phyloP scores from a whole-genome alignment of 345 rosid species.

The Camelina neglecta region DNA sequence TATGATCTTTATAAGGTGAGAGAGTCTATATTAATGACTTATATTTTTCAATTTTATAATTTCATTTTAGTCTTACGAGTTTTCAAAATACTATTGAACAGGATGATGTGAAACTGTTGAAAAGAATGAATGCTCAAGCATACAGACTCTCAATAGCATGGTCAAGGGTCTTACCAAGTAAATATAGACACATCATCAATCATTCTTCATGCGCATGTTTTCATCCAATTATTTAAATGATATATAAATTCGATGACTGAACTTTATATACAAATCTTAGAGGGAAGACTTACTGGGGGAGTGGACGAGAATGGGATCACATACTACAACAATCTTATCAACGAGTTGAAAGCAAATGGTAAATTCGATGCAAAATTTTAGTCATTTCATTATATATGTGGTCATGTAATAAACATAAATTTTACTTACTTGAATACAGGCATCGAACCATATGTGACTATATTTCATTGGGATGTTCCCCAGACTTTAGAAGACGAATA shows the following conservation, averaged over 20 bases:
- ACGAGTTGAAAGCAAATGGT: conserved; percentile 31
- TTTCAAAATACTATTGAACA: conserved; percentile 45
- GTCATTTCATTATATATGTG: not conserved
- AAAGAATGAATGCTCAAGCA: conserved; percentile 16
- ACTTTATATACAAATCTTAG: conserved; percentile 13
- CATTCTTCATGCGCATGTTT: not conserved
- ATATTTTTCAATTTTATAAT: not conserved
- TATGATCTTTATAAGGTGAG: conserved; percentile 33
- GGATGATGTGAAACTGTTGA: conserved; percentile 20
- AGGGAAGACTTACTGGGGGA: conserved; percentile 52
- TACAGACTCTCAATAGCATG: conserved; percentile 42
- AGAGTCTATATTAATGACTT: not conserved
- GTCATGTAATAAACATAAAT: not conserved
- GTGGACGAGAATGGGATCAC: conserved; percentile 50
- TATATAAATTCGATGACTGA: not conserved
- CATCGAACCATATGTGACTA: conserved; percentile 45
- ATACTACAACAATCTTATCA: conserved; percentile 59
- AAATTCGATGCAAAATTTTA: not conserved
- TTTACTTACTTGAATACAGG: conserved; percentile 22
- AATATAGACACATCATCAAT: not conserved
- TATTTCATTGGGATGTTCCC: conserved; percentile 48
- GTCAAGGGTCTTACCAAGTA: conserved; percentile 54
- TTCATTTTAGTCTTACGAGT: not conserved
- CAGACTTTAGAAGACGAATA: conserved; percentile 42
- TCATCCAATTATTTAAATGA: not conserved